Evolutionary conservation across 2,329 filamentous ascomycete species (phyloP).

Genomic region (Pseudogymnoascus sp.): DNA sequence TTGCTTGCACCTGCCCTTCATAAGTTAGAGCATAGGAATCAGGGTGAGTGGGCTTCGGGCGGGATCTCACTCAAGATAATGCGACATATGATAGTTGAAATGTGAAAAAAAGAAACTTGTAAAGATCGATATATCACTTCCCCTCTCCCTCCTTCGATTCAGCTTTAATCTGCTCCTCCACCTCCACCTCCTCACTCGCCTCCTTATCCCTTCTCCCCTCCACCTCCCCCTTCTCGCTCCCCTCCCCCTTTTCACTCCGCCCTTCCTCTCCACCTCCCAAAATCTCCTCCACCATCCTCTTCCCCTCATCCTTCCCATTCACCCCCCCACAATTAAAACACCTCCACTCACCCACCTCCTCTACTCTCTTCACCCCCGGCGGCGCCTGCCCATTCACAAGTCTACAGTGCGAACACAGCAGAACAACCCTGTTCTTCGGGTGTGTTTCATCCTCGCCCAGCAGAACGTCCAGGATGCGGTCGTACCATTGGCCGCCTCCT

Average conservation of each 20-base stretch:
- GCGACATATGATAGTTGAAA: neutral
- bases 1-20: no score
- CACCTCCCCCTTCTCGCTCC: constrained; percentile 14
- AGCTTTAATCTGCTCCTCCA: neutral
- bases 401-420: constrained; percentile 75
- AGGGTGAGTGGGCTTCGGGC: neutral
- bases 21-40: no score
- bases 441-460: constrained; percentile 92
- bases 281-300: no score
- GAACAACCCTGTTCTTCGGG: constrained; percentile 78
- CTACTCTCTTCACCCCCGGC: constrained; percentile 66
- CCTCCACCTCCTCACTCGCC: constrained; percentile 1
- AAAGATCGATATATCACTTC: neutral
- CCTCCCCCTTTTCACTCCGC: constrained; percentile 14
- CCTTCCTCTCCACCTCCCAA: constrained; percentile 19
- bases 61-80: neutral
- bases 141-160: neutral
- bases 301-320: constrained; percentile 75
- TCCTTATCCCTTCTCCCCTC: neutral
- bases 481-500: constrained; percentile 68
- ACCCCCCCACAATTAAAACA: constrained; percentile 75
- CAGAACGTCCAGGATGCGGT: constrained; percentile 82
- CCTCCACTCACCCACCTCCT: constrained; percentile 79
- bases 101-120: neutral
- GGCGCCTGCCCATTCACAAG: constrained; percentile 95